phyloP scores from a whole-genome alignment of 202 grass and related monocot genomes.

The Hordeum pubiflorum region DNA sequence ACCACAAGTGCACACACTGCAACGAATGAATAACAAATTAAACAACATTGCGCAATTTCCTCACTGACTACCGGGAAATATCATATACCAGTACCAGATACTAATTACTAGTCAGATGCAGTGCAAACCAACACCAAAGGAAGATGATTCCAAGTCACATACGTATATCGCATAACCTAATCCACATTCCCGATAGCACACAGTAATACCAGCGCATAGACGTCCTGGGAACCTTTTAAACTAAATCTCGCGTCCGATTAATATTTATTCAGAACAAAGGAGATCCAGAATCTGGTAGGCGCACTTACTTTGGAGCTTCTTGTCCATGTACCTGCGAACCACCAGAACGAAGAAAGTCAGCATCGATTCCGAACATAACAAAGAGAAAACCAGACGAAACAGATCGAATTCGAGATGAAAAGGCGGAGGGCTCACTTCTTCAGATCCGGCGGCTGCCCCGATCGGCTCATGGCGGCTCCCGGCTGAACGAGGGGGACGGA shows the following conservation, averaged over 20 bases:
- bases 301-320: constrained; percentile 84
- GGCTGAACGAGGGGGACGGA: neutral
- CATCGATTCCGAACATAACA: too few relatives aligned
- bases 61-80: neutral
- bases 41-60: neutral
- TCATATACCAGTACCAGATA: neutral
- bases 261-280: neutral
- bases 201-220: neutral
- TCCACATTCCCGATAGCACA: neutral
- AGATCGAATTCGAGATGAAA: neutral
- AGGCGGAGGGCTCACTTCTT: constrained; percentile 53
- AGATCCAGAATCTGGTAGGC: neutral
- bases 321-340: constrained; percentile 85
- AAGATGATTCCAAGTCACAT: neutral
- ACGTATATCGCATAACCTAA: neutral
- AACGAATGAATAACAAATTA: neutral
- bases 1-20: neutral
- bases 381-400: neutral
- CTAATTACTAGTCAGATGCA: neutral
- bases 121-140: neutral
- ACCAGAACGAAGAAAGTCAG: neutral
- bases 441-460: constrained; percentile 83
- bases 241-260: neutral
- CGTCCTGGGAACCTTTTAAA: neutral
- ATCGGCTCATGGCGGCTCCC: constrained; percentile 57